A percentile compares a stretch with the other conserved stretches of the same genome.
These are phyloP conservation scores for Verticillium zaregamsianum DNA, from an alignment of 2,329 filamentous ascomycete genomes.

Conservation along the genomic window DNA sequence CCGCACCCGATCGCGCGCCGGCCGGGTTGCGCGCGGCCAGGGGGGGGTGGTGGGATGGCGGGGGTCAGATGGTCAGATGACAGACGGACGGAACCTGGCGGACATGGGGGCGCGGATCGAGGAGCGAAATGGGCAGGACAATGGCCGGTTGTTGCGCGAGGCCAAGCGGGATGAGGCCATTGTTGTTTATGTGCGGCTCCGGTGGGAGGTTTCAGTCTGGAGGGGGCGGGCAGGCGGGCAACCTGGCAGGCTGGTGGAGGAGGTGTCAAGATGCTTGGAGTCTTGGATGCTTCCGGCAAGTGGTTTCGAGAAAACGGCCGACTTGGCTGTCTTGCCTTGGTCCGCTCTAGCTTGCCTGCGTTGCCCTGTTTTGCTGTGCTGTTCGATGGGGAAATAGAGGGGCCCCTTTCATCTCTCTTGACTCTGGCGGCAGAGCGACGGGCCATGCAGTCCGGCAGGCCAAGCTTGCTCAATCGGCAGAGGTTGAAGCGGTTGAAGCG, in stretches of 20 bases:
- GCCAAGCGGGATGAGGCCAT: neutral
- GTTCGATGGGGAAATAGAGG: neutral
- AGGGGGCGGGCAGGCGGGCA: neutral
- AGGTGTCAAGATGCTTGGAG: neutral
- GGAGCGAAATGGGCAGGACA: neutral
- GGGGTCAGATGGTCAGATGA: neutral
- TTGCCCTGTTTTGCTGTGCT: neutral
- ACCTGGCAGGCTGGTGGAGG: neutral
- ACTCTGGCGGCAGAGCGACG: neutral
- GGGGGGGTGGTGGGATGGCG: neutral
- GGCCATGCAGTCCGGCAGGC: too few species aligned
- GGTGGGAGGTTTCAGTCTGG: neutral
- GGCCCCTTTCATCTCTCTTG: neutral
- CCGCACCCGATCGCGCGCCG: neutral
- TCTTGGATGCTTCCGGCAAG: neutral
- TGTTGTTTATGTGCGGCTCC: neutral
- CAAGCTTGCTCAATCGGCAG: too few species aligned
- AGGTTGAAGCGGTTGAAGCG: too few species aligned
- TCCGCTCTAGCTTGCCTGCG: neutral
- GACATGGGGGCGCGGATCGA: neutral
- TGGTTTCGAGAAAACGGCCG: neutral
- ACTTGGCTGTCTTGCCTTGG: neutral
- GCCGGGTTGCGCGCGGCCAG: neutral
- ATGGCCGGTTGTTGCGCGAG: neutral
- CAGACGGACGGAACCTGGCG: neutral